Conservation (phyloP, 768 basidiomycete genomes). For the Panaeolus cyanescens region DNA sequence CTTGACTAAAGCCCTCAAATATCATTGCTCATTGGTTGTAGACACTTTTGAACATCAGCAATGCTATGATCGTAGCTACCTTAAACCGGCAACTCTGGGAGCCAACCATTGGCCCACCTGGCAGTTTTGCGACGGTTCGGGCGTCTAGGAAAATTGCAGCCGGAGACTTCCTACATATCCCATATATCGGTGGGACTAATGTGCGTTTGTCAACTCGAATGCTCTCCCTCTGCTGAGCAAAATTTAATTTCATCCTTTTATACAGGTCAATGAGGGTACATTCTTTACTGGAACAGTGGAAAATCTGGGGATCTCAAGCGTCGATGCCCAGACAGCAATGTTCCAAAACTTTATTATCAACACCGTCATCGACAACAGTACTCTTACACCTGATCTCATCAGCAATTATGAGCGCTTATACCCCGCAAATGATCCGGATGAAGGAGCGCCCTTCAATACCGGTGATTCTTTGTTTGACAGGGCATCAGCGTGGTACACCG, state of each 20-base stretch:
- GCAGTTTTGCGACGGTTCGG: conserved; percentile 47
- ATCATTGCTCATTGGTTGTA: too few relatives aligned
- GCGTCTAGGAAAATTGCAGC: conserved; percentile 46
- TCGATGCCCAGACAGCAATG: conserved; percentile 36
- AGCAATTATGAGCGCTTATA: conserved; percentile 39
- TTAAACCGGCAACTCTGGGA: conserved; percentile 61
- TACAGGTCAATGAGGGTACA: conserved; percentile 58
- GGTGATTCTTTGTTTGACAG: conserved; percentile 63
- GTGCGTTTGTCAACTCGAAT: conserved; percentile 40
- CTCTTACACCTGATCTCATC: conserved; percentile 43
- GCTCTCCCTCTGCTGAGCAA: background rate
- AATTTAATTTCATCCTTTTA: background rate
- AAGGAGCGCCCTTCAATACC: conserved; percentile 56
- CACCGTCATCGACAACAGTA: conserved; percentile 55
- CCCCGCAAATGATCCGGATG: conserved; percentile 47
- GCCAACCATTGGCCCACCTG: conserved; percentile 51
- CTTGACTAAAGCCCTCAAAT: background rate
- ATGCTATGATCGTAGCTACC: conserved; percentile 42
- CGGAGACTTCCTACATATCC: conserved; percentile 54
- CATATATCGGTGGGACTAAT: conserved; percentile 58
- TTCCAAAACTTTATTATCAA: conserved; percentile 50
- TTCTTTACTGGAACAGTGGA: conserved; percentile 40
- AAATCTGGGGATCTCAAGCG: conserved; percentile 36
- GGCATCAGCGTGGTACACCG: conserved; percentile 58
- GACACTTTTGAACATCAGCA: conserved; percentile 52